phyloP scores from a whole-genome alignment of 2,329 filamentous ascomycete species.

The Penicillium paneum region DNA sequence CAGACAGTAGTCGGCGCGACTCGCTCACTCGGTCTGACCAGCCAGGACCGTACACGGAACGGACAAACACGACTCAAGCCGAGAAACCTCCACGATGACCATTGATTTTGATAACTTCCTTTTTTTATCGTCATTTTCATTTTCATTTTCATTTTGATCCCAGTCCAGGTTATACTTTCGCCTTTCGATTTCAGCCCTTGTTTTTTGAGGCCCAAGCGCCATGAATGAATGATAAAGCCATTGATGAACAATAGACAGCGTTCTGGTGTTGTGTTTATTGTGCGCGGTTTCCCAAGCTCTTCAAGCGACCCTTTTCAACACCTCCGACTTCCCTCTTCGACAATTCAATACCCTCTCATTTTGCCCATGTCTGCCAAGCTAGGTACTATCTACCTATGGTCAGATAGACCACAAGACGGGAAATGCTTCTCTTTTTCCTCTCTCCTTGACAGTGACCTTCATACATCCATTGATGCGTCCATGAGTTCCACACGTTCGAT shows the following conservation, averaged over 20 bases:
- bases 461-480: constrained; percentile 15
- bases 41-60: constrained; percentile 19
- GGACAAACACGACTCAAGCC: constrained; percentile 19
- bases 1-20: constrained; percentile 27
- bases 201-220: constrained; percentile 5
- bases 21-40: constrained; percentile 24
- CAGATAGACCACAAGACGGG: not conserved
- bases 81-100: constrained; percentile 12
- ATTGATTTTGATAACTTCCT: constrained; percentile 4
- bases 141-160: not conserved
- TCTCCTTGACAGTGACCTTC: not conserved
- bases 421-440: not conserved
- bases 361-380: not conserved
- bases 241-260: constrained; percentile 34
- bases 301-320: constrained; percentile 6
- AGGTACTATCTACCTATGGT: not conserved
- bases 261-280: constrained; percentile 18
- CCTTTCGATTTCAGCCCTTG: constrained; percentile 1
- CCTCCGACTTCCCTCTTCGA: not conserved
- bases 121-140: constrained; percentile 5
- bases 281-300: constrained; percentile 10
- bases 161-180: not conserved
- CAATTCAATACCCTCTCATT: not conserved
- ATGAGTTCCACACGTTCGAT: constrained; percentile 18
- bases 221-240: constrained; percentile 26